Conservation (phyloP, 164 flowering plant species). For the Buxus sempervirens region DNA sequence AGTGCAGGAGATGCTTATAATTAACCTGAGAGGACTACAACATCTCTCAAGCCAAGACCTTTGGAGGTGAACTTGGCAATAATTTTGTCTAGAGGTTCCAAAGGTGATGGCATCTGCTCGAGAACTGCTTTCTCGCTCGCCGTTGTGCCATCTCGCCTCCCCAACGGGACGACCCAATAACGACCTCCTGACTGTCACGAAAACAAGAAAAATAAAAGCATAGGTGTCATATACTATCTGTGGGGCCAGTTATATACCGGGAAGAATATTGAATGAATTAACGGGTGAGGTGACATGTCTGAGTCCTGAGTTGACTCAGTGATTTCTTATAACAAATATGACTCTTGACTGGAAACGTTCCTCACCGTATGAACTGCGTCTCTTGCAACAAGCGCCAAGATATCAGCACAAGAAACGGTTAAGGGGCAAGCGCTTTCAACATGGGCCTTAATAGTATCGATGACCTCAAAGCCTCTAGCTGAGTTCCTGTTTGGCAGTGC, state of each 20-base stretch:
- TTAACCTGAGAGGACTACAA: constrained; percentile 62
- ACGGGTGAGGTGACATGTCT: neutral
- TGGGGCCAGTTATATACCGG: no score
- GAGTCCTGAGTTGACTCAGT: neutral
- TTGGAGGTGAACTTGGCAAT: constrained; percentile 57
- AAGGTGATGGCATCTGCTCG: constrained; percentile 46
- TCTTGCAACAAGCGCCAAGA: constrained; percentile 61
- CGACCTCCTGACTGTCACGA: constrained; percentile 45
- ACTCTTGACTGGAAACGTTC: neutral
- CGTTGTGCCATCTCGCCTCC: constrained; percentile 54
- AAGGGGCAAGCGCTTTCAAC: constrained; percentile 53
- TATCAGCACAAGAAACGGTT: constrained; percentile 61
- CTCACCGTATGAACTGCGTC: constrained; percentile 48
- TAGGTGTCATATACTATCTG: no score
- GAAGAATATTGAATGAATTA: neutral
- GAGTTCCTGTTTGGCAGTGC: constrained; percentile 47
- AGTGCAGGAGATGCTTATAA: no score
- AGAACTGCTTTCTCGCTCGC: constrained; percentile 43
- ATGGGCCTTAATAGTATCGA: constrained; percentile 54
- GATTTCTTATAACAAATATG: no score
- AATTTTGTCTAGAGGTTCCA: constrained; percentile 48
- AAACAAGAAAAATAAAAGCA: neutral
- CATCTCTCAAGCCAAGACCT: constrained; percentile 51
- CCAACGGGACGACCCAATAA: constrained; percentile 39
- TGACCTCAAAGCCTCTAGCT: constrained; percentile 49